Evolutionary conservation across 108 stramenopile genomes (phyloP), one percentile per base, ranked within the genome.

Genomic region (Cylindrotheca fusiformis): DNA sequence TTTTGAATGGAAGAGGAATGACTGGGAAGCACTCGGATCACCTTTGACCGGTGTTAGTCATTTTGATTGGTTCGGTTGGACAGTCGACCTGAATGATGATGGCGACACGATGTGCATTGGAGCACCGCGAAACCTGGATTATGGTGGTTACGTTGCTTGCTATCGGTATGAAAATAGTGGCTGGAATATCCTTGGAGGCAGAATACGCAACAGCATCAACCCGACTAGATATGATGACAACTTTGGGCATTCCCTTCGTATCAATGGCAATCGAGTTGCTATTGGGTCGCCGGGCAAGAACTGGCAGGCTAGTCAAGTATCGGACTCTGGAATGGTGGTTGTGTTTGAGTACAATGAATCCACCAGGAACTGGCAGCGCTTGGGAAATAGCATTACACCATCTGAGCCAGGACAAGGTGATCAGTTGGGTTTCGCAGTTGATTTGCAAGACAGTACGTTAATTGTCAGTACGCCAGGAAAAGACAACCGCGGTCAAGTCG

Each of bases 101-200:
- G 82, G 82, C 4, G 61, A 50, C n/a, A 17, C 68, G 1, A 5
- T 81, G 3, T 75, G 66, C 26, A 68, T 77, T 41, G 79, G 83
- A 20, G 79, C 83, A 20, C 90, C 90, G 4, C 60, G 77, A 20
- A 73, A 83, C 45, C 10, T 32, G 12, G 62, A 45, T 21, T 55
- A 60, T 32, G 76, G 79, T 31, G 90, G 90, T 19, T 87, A 84
- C 48, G 86, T 85, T 10, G 68, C 64, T 58, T 69, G 83, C 57
- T 82, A 69, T 41, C n/a, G 63, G 29, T 27, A 24, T 23, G 50
- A 18, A 21, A 31, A 31, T 23, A 8, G 6, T 31, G 28, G n/a
- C 30, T 67, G 66, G 65, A 33, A 22, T 0, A 27, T 14, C 17
- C 5, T 79, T 32, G 78, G 78, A 23, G 53, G 48, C 28, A 10